Evolutionary conservation across 169 alveolate genomes (phyloP), one percentile per base, ranked within the genome.

Genomic region (Cryptosporidium meleagridis): DNA sequence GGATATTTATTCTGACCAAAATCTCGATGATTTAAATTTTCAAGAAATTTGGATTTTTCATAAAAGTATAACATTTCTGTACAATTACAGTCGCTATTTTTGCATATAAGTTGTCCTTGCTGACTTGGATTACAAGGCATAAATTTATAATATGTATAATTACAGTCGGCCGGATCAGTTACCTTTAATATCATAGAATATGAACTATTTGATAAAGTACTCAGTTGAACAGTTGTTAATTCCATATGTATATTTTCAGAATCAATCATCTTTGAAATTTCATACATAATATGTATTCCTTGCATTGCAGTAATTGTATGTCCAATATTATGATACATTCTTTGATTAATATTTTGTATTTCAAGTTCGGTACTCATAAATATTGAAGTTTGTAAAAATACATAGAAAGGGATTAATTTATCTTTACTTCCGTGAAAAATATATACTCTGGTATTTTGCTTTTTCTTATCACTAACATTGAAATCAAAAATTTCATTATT

Each of bases 391-490:
- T 59, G 70, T 9, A 62, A 33, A 58, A 73, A 73, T 10, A 73
- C 59, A 21, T 37, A 16, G 31, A 53, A 23, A 35, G 86, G 70
- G 3, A 80, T 26, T n/a, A 62, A 51, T 6, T 44, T 70, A 44
- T 80, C 89, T 23, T 44, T 45, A 41, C 53, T 37, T 80, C 89
- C 89, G 26, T 41, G 68, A 31, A 61, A 80, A 3, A 80, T 65
- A 39, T 26, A 39, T 44, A 80, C 75, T 23, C 18, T 21, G 1
- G 41, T 61, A 5, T 80, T 65, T 35, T 62, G 21, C 33, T 39
- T 65, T 18, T 62, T 80, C 1, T 26, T 26, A 23, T 80, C 68
- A 59, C 51, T 61, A 4, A 73, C 51, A 10, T 55, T 33, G 58
- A 80, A 80, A 48, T 80, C 65, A 80, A 80, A 65, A 23, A 29